phyloP scores from a whole-genome alignment of 805 yeast genomes.

The Ogataea nitratoaversa region DNA sequence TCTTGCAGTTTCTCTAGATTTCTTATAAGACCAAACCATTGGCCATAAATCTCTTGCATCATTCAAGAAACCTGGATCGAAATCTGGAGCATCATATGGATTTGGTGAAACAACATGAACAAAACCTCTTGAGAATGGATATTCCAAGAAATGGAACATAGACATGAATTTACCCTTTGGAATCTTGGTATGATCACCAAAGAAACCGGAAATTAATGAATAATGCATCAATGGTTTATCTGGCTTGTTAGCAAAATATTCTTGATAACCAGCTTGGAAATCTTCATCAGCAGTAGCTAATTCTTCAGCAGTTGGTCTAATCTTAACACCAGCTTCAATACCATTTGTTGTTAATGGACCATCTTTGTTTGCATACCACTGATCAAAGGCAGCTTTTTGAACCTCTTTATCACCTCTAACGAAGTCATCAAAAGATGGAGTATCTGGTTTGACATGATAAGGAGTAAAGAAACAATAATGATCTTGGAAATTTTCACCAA shows the following conservation, averaged over 20 bases:
- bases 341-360: constrained; percentile 30
- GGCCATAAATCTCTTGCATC: constrained; percentile 29
- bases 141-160: constrained; percentile 30
- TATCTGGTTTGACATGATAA: constrained; percentile 25
- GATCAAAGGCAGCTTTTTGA: constrained; percentile 26
- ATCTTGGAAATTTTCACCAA: constrained; percentile 29
- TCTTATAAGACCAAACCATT: constrained; percentile 29
- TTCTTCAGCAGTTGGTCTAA: constrained; percentile 28
- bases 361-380: constrained; percentile 29
- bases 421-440: constrained; percentile 28
- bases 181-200: constrained; percentile 30
- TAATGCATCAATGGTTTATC: constrained; percentile 30
- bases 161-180: constrained; percentile 27
- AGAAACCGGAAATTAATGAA: constrained; percentile 28
- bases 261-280: constrained; percentile 23
- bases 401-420: constrained; percentile 26
- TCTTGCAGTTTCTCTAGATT: constrained; percentile 28
- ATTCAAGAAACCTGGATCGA: constrained; percentile 28
- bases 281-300: constrained; percentile 24
- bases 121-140: constrained; percentile 30
- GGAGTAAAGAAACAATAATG: constrained; percentile 30
- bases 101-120: constrained; percentile 20
- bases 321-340: constrained; percentile 31
- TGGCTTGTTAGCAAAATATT: constrained; percentile 27
- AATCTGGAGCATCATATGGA: constrained; percentile 27